A percentile compares a stretch with the other conserved stretches of the same genome.
Conservation (phyloP, 305 asterid species). For the Coffea humblotiana region DNA sequence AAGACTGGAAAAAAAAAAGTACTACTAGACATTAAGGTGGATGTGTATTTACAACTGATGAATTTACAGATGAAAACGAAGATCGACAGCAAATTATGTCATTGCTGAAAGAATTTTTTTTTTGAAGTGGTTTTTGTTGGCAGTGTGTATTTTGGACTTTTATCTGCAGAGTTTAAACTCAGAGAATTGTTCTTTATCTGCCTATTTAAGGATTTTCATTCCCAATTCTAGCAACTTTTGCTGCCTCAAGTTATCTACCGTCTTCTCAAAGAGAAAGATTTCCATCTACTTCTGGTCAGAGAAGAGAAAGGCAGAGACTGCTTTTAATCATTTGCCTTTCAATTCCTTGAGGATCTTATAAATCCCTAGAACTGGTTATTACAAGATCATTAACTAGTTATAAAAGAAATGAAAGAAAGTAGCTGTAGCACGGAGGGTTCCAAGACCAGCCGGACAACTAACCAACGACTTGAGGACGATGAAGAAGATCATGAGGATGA, state of each 20-base stretch:
- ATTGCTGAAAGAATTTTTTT: too few species aligned
- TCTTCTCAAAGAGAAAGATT: constrained; percentile 21
- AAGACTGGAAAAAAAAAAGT: too few species aligned
- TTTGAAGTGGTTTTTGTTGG: too few species aligned
- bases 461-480: constrained; percentile 25
- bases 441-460: constrained; percentile 22
- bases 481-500: constrained; percentile 24
- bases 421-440: constrained; percentile 39
- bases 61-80: too few species aligned
- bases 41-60: too few species aligned
- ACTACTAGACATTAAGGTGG: too few species aligned
- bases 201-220: constrained; percentile 57
- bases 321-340: not conserved
- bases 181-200: constrained; percentile 50
- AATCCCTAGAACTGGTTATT: not conserved
- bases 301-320: not conserved
- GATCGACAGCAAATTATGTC: too few species aligned
- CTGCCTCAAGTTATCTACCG: constrained; percentile 33
- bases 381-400: not conserved
- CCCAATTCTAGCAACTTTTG: constrained; percentile 77
- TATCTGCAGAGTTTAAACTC: too few species aligned
- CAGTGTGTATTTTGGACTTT: too few species aligned
- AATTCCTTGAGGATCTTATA: not conserved
- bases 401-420: constrained; percentile 22
- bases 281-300: constrained; percentile 36